phyloP scores from a whole-genome alignment of 139 green algal genomes.

The Volvox reticuliferus region DNA sequence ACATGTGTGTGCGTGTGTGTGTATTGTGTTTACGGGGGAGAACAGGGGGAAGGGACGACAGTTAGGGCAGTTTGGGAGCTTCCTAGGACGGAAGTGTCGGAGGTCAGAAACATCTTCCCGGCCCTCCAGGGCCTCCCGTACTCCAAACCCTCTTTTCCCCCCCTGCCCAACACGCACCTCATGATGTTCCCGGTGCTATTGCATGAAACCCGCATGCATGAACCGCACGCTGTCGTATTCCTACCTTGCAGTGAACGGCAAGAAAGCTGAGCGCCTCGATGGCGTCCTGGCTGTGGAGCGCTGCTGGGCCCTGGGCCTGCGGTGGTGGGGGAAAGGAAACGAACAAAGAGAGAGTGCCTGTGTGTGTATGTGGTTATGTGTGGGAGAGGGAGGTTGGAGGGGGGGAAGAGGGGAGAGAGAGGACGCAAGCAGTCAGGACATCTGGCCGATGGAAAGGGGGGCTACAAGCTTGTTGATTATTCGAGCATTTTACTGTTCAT shows the following conservation, averaged over 20 bases:
- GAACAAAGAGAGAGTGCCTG: not conserved
- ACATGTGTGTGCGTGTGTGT: not conserved
- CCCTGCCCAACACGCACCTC: too few relatives aligned
- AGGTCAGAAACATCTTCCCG: too few relatives aligned
- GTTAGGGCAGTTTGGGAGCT: not conserved
- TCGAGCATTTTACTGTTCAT: too few relatives aligned
- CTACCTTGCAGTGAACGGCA: conserved; percentile 77
- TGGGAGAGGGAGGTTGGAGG: too few relatives aligned
- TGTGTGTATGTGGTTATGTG: too few relatives aligned
- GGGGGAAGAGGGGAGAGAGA: not conserved
- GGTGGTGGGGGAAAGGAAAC: not conserved
- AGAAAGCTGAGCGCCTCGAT: conserved; percentile 93
- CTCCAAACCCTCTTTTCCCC: too few relatives aligned
- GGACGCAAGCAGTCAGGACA: not conserved
- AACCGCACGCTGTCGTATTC: not conserved
- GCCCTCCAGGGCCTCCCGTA: too few relatives aligned
- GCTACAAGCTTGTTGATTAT: too few relatives aligned
- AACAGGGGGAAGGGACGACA: not conserved
- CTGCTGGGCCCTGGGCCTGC: not conserved
- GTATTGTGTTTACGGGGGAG: not conserved
- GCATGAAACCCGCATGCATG: too few relatives aligned
- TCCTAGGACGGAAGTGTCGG: too few relatives aligned
- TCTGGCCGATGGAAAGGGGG: too few relatives aligned
- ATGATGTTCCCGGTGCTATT: too few relatives aligned
- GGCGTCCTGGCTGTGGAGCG: conserved; percentile 65